Evolutionary conservation across 1,284 basidiomycete species (phyloP).

Genomic region (Grifola frondosa): DNA sequence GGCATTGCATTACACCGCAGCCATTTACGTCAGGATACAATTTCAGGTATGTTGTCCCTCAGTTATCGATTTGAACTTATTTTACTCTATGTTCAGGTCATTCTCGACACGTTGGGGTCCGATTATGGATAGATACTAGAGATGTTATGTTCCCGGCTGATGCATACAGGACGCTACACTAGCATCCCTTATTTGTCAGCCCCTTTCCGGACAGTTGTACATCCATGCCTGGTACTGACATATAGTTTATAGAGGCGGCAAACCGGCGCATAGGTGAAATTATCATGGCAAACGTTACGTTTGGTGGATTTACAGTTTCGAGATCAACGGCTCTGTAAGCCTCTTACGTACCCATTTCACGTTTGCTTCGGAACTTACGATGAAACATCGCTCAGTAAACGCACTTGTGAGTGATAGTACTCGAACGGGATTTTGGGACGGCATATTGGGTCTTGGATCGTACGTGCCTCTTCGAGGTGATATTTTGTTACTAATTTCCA

Average conservation of each 20-base stretch:
- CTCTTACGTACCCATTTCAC: neutral
- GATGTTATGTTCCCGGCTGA: neutral
- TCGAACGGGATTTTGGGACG: neutral
- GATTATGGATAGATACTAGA: conserved; percentile 1
- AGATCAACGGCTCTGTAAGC: conserved; percentile 1
- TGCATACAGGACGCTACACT: neutral
- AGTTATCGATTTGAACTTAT: neutral
- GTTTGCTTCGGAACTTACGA: too few relatives aligned
- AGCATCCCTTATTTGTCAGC: neutral
- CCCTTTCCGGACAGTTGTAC: too few relatives aligned
- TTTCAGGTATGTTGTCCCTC: neutral
- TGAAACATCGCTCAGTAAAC: neutral
- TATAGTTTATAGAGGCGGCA: neutral
- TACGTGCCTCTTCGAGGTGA: too few relatives aligned
- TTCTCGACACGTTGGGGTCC: conserved; percentile 2
- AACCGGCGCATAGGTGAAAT: neutral
- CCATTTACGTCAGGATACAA: neutral
- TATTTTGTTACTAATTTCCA: neutral
- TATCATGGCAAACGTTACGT: conserved; percentile 2
- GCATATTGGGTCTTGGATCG: too few relatives aligned
- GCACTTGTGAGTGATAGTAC: neutral
- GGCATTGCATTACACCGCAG: neutral
- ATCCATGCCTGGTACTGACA: neutral
- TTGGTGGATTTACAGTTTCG: neutral
- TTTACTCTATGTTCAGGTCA: neutral